A percentile compares a stretch with the other conserved stretches of the same genome.
phyloP scores from a whole-genome alignment of 2,329 filamentous ascomycete genomes.

The Diaporthe vexans region DNA sequence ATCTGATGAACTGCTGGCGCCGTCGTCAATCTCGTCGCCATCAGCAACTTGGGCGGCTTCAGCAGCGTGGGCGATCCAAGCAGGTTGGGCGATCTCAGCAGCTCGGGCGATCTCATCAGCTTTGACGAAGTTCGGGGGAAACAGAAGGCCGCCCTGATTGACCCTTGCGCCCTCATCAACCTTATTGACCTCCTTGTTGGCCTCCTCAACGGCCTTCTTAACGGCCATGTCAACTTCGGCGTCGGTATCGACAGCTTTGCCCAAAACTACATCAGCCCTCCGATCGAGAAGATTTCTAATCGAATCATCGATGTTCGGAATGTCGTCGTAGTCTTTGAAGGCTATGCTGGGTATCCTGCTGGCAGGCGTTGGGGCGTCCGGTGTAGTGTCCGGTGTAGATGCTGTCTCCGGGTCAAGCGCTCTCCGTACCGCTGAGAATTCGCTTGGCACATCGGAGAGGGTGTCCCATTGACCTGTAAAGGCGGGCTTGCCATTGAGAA shows the following conservation, averaged over 20 bases:
- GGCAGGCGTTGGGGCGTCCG: neutral
- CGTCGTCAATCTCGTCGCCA: neutral
- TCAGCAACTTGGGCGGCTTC: too few species aligned
- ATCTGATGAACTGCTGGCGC: neutral
- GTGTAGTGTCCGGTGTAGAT: too few species aligned
- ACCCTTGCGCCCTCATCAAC: too few species aligned
- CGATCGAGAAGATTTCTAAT: conserved; percentile 28
- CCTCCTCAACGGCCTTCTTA: too few species aligned
- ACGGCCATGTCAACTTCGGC: too few species aligned
- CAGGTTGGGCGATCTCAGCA: too few species aligned
- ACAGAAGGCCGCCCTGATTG: too few species aligned
- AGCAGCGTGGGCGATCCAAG: too few species aligned
- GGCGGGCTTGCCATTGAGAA: neutral
- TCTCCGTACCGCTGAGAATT: neutral
- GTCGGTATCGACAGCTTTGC: neutral
- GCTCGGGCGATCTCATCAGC: too few species aligned
- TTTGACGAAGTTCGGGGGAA: too few species aligned
- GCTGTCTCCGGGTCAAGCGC: neutral
- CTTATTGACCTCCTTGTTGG: too few species aligned
- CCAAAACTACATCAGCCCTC: neutral
- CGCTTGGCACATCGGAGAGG: neutral
- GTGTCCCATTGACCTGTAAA: neutral
- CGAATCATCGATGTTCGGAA: neutral
- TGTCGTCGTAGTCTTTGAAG: neutral
- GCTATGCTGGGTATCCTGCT: too few species aligned